Evolutionary conservation across 1,139 yeast genomes (phyloP), one percentile per base, ranked within the genome.

Genomic region (Zygosaccharomyces sapae): DNA sequence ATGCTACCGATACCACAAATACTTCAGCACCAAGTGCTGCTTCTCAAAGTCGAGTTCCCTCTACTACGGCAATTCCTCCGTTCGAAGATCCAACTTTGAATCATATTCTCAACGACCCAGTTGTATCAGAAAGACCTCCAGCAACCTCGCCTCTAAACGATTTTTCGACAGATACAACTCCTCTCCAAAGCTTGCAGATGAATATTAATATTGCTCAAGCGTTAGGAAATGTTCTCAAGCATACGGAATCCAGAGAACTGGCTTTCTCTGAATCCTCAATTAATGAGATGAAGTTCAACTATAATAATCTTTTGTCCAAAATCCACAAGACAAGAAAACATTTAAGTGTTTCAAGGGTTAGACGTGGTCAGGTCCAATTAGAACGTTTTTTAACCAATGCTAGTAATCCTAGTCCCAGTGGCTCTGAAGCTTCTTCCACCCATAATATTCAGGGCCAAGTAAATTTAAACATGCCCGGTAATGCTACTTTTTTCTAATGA

Each of bases 191-290:
- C 8, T 38, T 59, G 16, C 59, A 62, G 40, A 54, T 60, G 2
- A 59, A 57, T 46, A 55, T 63, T 7, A 61, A 61, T 27, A 55
- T 64, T 30, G 67, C 67, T 19, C 63, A 59, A 40, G 56, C 67
- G 5, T 50, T 64, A 45, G 62, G 61, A 1, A 58, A 51, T 36
- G 55, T 64, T 33, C 47, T 64, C 10, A 61, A 61, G 43, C 65
- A 62, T 46, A 50, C 60, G 0, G 64, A 62, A 34, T 49, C 61
- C 5, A 55, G 59, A 29, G 65, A 63, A 33, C 48, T 64, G 10
- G 50, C 51, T 10, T 48, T 64, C 18, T 62, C 68, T 2, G 61
- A 58, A 27, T 20, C 50, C 8, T 55, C 67, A 6, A 38, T 61
- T 31, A 49, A 52, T 44, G 68, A 64, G 44, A 45, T 64, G 16